Conservation (phyloP, 805 yeast genomes). For the Teunomyces panamensis region DNA sequence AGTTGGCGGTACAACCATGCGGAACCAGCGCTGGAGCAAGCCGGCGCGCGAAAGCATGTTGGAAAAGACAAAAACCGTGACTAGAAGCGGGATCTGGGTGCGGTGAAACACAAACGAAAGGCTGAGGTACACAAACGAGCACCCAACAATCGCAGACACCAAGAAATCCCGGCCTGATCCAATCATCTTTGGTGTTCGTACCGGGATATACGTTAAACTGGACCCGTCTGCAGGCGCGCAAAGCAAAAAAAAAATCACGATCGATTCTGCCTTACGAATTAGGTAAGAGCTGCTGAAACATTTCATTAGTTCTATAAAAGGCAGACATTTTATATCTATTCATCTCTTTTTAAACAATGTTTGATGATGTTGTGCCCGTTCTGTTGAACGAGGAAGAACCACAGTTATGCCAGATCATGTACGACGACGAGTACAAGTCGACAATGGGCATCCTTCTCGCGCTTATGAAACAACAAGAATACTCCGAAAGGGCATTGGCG, state of each 20-base stretch:
- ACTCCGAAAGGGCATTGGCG: constrained; percentile 66
- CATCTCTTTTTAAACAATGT: neutral
- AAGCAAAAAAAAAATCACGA: too few species aligned
- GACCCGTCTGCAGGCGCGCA: too few species aligned
- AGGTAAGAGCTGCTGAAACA: neutral
- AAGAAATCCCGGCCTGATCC: constrained; percentile 12
- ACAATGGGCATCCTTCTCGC: constrained; percentile 62
- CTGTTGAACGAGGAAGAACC: constrained; percentile 41
- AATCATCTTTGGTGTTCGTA: neutral
- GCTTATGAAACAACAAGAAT: constrained; percentile 56
- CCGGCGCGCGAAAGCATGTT: constrained; percentile 33
- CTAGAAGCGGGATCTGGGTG: constrained; percentile 26
- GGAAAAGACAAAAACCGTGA: constrained; percentile 26
- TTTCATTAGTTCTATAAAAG: neutral
- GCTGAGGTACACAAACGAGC: constrained; percentile 18
- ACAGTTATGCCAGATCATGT: constrained; percentile 62
- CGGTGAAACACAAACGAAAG: constrained; percentile 15
- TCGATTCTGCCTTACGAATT: neutral
- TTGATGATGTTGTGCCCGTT: constrained; percentile 43
- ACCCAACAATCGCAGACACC: constrained; percentile 12
- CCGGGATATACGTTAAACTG: too few species aligned
- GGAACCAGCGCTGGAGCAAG: constrained; percentile 15
- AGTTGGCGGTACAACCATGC: neutral
- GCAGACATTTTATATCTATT: neutral
- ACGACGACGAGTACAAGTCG: constrained; percentile 66